These are phyloP conservation scores for Simmondsia chinensis DNA, from an alignment of 148 eudicot species.

Conservation along the genomic window DNA sequence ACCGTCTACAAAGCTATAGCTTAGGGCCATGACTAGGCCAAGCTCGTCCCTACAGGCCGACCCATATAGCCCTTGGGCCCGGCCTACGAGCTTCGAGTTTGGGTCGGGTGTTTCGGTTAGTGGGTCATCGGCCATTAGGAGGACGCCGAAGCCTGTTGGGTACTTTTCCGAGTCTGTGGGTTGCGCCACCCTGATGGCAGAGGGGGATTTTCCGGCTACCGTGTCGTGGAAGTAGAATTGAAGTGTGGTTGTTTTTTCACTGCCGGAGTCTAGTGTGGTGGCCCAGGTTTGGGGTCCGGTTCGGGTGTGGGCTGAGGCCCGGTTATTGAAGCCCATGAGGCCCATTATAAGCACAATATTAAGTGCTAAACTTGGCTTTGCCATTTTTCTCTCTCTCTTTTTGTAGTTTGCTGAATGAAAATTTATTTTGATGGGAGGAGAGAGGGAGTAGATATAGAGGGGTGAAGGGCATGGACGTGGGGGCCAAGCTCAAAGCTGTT, in stretches of 20 bases:
- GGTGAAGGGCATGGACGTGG: no score
- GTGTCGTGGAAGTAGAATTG: conserved; percentile 60
- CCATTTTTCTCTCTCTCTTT: no score
- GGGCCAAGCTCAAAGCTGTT: no score
- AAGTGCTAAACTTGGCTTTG: background rate
- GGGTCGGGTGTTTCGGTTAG: conserved; percentile 42
- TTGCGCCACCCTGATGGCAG: conserved; percentile 26
- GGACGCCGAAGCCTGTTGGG: conserved; percentile 22
- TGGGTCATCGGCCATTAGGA: conserved; percentile 43
- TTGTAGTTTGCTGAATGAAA: no score
- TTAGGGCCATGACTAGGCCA: conserved; percentile 37
- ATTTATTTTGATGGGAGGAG: no score
- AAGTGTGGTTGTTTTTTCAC: conserved; percentile 22
- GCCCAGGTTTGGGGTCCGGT: conserved; percentile 22
- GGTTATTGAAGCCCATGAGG: background rate
- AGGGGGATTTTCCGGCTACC: conserved; percentile 20
- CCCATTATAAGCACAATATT: background rate
- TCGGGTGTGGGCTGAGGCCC: background rate
- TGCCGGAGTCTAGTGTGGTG: conserved; percentile 9
- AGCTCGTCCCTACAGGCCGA: conserved; percentile 25
- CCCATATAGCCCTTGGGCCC: conserved; percentile 48
- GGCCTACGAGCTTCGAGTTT: conserved; percentile 40
- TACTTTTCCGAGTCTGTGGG: conserved; percentile 13
- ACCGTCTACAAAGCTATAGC: conserved; percentile 37
- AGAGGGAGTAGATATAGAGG: no score